Evolutionary conservation across 2,329 filamentous ascomycete genomes (phyloP).

Genomic region (Thielaviopsis ethacetica): DNA sequence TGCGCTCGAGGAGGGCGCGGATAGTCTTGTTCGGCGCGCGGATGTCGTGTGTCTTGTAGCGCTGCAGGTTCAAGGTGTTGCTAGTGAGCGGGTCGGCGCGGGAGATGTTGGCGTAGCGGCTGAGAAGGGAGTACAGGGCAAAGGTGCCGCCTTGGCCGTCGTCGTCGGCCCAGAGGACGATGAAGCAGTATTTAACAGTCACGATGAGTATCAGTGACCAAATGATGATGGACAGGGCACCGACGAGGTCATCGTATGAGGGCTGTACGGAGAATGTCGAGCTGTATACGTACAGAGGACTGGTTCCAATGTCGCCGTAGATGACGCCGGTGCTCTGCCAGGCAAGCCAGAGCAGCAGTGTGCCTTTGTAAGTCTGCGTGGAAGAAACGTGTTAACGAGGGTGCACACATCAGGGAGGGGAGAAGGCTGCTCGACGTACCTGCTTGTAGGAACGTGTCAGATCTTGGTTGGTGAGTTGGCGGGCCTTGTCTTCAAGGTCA

Average conservation of each 20-base stretch:
- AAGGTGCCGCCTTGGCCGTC: constrained; percentile 58
- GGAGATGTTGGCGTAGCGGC: constrained; percentile 42
- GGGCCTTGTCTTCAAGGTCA: neutral
- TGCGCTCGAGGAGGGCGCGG: constrained; percentile 41
- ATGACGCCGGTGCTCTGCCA: constrained; percentile 52
- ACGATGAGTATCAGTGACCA: constrained; percentile 56
- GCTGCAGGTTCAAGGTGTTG: constrained; percentile 40
- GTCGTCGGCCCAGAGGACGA: constrained; percentile 50
- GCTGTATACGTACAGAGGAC: constrained; percentile 54
- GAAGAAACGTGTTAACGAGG: neutral
- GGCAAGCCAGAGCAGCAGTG: constrained; percentile 27
- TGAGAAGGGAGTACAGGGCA: constrained; percentile 47
- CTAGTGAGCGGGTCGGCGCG: constrained; percentile 40
- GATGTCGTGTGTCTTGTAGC: constrained; percentile 40
- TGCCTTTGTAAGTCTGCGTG: neutral
- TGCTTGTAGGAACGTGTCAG: neutral
- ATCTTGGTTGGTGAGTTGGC: neutral
- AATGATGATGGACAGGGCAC: constrained; percentile 50
- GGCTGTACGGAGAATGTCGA: constrained; percentile 46
- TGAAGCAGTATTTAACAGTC: constrained; percentile 50
- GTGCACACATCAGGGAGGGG: too few species aligned
- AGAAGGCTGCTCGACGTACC: neutral
- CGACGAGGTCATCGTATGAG: constrained; percentile 40
- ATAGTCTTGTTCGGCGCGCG: constrained; percentile 32
- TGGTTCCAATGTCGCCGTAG: constrained; percentile 52